Evolutionary conservation across 805 yeast species (phyloP).

Genomic region (Candida wancherniae): DNA sequence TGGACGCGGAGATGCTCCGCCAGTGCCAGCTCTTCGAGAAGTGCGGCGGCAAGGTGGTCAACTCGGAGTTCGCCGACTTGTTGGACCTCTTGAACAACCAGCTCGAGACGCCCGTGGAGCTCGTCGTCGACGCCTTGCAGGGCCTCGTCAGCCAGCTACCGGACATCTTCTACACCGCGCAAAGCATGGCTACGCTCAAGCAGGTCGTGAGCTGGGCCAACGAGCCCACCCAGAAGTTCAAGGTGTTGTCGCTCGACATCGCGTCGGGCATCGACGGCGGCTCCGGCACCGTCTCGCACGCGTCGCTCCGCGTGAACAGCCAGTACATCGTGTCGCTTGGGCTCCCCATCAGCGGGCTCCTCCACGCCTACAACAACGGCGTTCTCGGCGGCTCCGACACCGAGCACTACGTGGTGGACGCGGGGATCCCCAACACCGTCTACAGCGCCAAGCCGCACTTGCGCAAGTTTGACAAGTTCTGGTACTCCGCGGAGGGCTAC

Average conservation of each 20-base stretch:
- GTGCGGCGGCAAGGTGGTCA: constrained; percentile 61
- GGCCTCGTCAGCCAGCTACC: constrained; percentile 70
- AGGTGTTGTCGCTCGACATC: constrained; percentile 65
- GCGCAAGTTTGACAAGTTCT: constrained; percentile 42
- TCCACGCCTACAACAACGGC: constrained; percentile 57
- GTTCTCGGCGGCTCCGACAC: constrained; percentile 37
- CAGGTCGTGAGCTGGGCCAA: constrained; percentile 67
- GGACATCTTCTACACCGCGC: constrained; percentile 43
- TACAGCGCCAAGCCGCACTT: constrained; percentile 38
- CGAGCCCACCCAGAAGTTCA: constrained; percentile 33
- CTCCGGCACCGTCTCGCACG: constrained; percentile 50
- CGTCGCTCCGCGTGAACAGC: constrained; percentile 36
- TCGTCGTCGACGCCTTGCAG: constrained; percentile 78
- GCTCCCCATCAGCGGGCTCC: constrained; percentile 61
- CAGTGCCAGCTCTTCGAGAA: constrained; percentile 55
- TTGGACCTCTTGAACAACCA: constrained; percentile 37
- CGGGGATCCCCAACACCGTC: constrained; percentile 62
- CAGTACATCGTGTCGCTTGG: constrained; percentile 67
- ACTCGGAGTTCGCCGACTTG: constrained; percentile 31
- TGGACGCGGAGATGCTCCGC: constrained; percentile 40
- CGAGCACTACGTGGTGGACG: constrained; percentile 59
- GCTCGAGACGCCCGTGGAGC: constrained; percentile 70
- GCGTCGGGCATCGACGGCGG: constrained; percentile 84
- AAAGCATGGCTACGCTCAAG: constrained; percentile 36
- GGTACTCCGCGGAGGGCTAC: constrained; percentile 35